phyloP scores from a whole-genome alignment of 352 stramenopile species.

The Phytopythium ostracodes region DNA sequence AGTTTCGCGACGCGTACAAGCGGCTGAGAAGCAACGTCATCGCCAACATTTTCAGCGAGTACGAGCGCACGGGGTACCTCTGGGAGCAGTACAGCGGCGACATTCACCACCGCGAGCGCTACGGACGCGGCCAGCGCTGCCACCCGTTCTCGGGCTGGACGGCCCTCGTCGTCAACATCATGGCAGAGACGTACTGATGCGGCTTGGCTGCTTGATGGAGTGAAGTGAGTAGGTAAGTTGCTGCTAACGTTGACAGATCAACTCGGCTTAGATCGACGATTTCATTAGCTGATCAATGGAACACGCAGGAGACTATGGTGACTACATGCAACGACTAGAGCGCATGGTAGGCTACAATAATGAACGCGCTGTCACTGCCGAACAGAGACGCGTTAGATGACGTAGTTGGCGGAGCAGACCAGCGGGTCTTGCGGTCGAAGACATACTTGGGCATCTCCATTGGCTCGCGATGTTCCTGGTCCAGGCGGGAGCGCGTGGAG shows the following conservation, averaged over 20 bases:
- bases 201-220: too few species aligned
- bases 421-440: conserved; percentile 34
- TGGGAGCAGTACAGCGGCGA: conserved; percentile 94
- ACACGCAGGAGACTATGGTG: too few species aligned
- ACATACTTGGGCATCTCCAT: conserved; percentile 16
- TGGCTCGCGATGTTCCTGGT: conserved; percentile 10
- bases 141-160: conserved; percentile 96
- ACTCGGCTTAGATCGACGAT: too few species aligned
- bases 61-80: conserved; percentile 85
- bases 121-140: conserved; percentile 82
- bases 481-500: conserved; percentile 17
- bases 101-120: conserved; percentile 29
- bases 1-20: conserved; percentile 43
- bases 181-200: conserved; percentile 88
- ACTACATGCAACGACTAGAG: too few species aligned
- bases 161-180: conserved; percentile 90
- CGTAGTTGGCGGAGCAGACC: conserved; percentile 52
- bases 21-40: conserved; percentile 61
- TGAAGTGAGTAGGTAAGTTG: too few species aligned
- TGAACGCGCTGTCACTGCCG: conserved; percentile 5
- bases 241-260: too few species aligned
- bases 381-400: conserved; percentile 19
- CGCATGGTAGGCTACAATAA: conserved; percentile 2
- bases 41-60: conserved; percentile 67
- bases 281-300: too few species aligned